These are phyloP conservation scores for Warburgia ugandensis DNA, from an alignment of 164 flowering plant genomes.

Conservation along the genomic window DNA sequence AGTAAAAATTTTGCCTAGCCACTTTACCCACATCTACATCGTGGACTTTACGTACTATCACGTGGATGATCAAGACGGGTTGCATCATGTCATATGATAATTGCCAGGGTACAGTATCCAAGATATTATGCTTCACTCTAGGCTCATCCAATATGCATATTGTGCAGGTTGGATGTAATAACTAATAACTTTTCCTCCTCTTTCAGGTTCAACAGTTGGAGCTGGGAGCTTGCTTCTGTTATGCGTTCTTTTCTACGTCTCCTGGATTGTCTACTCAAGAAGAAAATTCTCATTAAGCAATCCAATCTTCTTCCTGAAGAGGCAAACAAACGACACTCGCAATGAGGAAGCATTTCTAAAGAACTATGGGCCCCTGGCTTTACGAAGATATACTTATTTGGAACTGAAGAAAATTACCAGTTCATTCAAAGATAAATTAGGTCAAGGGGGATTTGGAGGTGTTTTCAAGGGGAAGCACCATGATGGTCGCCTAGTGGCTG, in stretches of 20 bases:
- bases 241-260: background rate
- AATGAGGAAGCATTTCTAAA: constrained; percentile 10
- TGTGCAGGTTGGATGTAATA: background rate
- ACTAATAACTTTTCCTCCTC: background rate
- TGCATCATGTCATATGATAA: too few species aligned
- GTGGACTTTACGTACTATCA: too few species aligned
- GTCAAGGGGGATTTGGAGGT: constrained; percentile 39
- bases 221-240: background rate
- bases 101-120: too few species aligned
- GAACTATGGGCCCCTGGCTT: constrained; percentile 11
- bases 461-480: constrained; percentile 37
- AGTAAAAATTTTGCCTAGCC: too few species aligned
- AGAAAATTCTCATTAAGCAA: too few species aligned
- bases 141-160: too few species aligned
- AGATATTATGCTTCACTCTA: too few species aligned
- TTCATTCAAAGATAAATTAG: constrained; percentile 27
- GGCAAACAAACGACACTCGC: background rate
- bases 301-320: background rate
- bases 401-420: constrained; percentile 33
- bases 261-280: background rate
- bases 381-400: constrained; percentile 22
- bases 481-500: constrained; percentile 31
- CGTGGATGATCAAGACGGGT: too few species aligned
- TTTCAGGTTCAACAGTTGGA: background rate
- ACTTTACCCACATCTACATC: too few species aligned